A percentile compares a stretch with the other conserved stretches of the same genome.
Evolutionary conservation across 495 filamentous ascomycete genomes (phyloP).

Genomic region (Penicillium angulare): DNA sequence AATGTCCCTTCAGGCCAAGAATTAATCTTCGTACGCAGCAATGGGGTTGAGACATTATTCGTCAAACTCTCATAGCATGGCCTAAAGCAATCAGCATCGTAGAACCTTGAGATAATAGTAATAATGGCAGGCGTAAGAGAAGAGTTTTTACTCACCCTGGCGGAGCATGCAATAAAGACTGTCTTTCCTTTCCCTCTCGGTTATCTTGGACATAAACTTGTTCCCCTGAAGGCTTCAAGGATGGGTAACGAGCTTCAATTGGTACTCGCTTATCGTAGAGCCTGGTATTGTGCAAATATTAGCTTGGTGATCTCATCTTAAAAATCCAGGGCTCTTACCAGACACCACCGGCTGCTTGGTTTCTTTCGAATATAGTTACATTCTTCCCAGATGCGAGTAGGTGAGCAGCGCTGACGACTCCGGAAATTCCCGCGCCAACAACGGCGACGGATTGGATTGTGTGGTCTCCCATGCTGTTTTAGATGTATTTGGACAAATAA

Average conservation of each 20-base stretch:
- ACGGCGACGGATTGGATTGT: slow-evolving; percentile 53
- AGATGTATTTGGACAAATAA: neutral
- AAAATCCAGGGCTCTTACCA: slow-evolving; percentile 46
- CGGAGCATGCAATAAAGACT: slow-evolving; percentile 45
- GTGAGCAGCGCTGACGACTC: slow-evolving; percentile 61
- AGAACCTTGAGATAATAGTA: no score
- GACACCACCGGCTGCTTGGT: slow-evolving; percentile 54
- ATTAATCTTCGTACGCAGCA: slow-evolving; percentile 59
- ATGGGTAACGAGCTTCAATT: slow-evolving; percentile 57
- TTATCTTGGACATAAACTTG: slow-evolving; percentile 24
- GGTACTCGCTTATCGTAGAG: slow-evolving; percentile 58
- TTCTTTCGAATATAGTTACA: slow-evolving; percentile 65
- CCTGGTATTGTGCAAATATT: slow-evolving; percentile 35
- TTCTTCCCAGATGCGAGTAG: slow-evolving; percentile 57
- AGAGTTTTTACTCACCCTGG: slow-evolving; percentile 44
- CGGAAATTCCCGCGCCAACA: slow-evolving; percentile 70
- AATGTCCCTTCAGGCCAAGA: slow-evolving; percentile 59
- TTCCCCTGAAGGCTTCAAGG: slow-evolving; percentile 41
- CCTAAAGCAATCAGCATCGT: slow-evolving; percentile 19
- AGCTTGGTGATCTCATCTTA: neutral
- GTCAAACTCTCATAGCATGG: slow-evolving; percentile 59
- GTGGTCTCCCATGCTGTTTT: slow-evolving; percentile 21
- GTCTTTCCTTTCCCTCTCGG: slow-evolving; percentile 20
- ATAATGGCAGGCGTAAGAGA: no score
- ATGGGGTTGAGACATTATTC: slow-evolving; percentile 63